A percentile compares a stretch with the other conserved stretches of the same genome.
These are phyloP conservation scores for Petunia secreta DNA, from an alignment of 257 asterid species.

Conservation along the genomic window DNA sequence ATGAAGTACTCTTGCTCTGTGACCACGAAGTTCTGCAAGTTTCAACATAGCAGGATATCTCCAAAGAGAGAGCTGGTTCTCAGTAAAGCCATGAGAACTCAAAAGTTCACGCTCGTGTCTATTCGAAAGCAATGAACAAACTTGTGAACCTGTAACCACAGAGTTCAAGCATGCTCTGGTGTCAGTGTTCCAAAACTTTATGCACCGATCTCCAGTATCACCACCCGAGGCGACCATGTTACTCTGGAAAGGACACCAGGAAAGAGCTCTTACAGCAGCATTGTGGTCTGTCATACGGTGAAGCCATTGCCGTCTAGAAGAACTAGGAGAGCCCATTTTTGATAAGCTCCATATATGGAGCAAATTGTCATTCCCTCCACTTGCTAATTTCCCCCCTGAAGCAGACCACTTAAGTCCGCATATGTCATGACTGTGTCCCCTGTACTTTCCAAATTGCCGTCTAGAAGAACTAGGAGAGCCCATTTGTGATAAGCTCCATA, in stretches of 20 bases:
- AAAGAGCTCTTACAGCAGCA: constrained; percentile 91
- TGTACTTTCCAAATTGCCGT: constrained; percentile 59
- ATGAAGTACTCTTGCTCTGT: constrained; percentile 83
- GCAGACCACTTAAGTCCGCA: constrained; percentile 97
- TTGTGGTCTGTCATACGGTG: constrained; percentile 91
- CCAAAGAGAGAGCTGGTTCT: constrained; percentile 95
- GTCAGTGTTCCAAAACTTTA: constrained; percentile 92
- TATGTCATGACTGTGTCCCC: constrained; percentile 86
- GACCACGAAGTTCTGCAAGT: constrained; percentile 89
- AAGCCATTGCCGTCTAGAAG: constrained; percentile 62
- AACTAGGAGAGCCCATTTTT: constrained; percentile 48
- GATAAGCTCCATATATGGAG: constrained; percentile 94
- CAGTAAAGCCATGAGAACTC: constrained; percentile 87
- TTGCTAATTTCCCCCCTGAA: constrained; percentile 89
- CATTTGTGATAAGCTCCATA: constrained; percentile 74
- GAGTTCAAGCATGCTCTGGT: constrained; percentile 95
- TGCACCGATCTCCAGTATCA: constrained; percentile 75
- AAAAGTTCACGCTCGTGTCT: constrained; percentile 81
- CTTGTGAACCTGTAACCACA: constrained; percentile 89
- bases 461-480: constrained; percentile 62
- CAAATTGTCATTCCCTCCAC: constrained; percentile 93
- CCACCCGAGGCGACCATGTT: constrained; percentile 87
- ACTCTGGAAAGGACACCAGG: constrained; percentile 96
- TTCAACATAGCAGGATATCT: constrained; percentile 92
- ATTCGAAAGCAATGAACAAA: constrained; percentile 86